Evolutionary conservation across 495 filamentous ascomycete species (phyloP), one percentile per base, ranked within the genome.

Genomic region (Cladorrhinum samala): DNA sequence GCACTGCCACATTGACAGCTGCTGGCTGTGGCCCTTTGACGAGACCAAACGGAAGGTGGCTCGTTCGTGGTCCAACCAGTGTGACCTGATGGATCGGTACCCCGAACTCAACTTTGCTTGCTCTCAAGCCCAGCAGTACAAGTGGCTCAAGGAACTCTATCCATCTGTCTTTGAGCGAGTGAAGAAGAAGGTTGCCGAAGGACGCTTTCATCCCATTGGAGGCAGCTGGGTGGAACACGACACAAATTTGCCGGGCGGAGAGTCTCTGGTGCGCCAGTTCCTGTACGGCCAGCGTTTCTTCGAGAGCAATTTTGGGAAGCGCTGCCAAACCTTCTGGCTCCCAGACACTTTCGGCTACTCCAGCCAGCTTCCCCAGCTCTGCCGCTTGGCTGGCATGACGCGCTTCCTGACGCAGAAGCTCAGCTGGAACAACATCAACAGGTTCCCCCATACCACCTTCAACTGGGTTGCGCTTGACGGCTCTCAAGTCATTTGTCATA

Each of bases 211-310:
- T 55, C 89, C 90, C 11, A 88, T 98, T 62, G 93, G 93, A 51
- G 93, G 93, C 39, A 96, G 91, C 68, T 98, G 93, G 93, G 93
- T 98, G 16, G 93, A 98, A 61, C 93, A 98, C 64, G 93, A 98
- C 63, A 98, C 93, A 37, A 98, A 98, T 68, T 76, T 98, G 77
- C 93, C 93, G 0, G 89, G 89, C 57, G 93, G 93, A 36, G 93
- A 98, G 69, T 95, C 92, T 4, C 77, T 98, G 19, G 84, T 92
- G 46, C 82, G 93, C n/a, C 93, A 98, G 63, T 98, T 98, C 62
- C 63, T 97, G 25, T 95, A 94, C 56, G 90, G 91, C 23, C 93
- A 98, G 65, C 80, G 93, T 25, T 94, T 91, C 70, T 98, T 94
- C 59, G 86, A 98, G 65, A 90, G 88, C 65, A 82, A 87, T 54